Evolutionary conservation across 805 yeast species (phyloP).

Genomic region (Kluyveromyces nonfermentans): DNA sequence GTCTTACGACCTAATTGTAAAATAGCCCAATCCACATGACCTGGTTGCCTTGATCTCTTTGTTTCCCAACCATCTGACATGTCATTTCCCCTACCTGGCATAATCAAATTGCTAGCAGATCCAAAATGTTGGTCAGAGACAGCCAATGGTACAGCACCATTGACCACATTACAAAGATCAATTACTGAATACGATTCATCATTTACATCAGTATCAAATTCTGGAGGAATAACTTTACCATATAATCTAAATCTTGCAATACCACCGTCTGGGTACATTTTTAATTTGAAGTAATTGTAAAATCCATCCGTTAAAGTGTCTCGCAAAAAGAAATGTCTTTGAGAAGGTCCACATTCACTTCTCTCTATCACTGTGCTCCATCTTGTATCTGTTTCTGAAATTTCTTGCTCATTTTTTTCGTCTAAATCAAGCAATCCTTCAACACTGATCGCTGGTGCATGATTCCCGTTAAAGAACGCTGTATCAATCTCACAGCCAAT

Average conservation of each 20-base stretch:
- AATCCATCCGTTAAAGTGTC: constrained; percentile 43
- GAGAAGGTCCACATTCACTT: constrained; percentile 81
- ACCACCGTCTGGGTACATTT: constrained; percentile 98
- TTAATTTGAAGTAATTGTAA: constrained; percentile 73
- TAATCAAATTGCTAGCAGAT: constrained; percentile 74
- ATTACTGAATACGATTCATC: constrained; percentile 25
- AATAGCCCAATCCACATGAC: constrained; percentile 89
- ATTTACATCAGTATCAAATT: neutral
- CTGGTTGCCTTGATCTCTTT: constrained; percentile 69
- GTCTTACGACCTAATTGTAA: constrained; percentile 66
- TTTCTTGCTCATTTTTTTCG: constrained; percentile 29
- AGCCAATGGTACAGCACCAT: constrained; percentile 82
- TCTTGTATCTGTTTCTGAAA: constrained; percentile 26
- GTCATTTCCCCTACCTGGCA: constrained; percentile 92
- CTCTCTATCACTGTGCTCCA: constrained; percentile 71
- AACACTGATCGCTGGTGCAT: constrained; percentile 83
- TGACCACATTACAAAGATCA: constrained; percentile 73
- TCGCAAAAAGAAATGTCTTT: constrained; percentile 72
- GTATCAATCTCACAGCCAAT: constrained; percentile 89
- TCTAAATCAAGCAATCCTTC: constrained; percentile 47
- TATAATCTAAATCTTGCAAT: constrained; percentile 88
- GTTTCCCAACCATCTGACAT: constrained; percentile 99
- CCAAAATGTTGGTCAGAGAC: constrained; percentile 93
- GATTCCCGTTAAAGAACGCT: constrained; percentile 90
- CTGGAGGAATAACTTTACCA: constrained; percentile 66